These are phyloP conservation scores for Fraxinus xanthoxyloides DNA, from an alignment of 305 asterid species.

Conservation along the genomic window DNA sequence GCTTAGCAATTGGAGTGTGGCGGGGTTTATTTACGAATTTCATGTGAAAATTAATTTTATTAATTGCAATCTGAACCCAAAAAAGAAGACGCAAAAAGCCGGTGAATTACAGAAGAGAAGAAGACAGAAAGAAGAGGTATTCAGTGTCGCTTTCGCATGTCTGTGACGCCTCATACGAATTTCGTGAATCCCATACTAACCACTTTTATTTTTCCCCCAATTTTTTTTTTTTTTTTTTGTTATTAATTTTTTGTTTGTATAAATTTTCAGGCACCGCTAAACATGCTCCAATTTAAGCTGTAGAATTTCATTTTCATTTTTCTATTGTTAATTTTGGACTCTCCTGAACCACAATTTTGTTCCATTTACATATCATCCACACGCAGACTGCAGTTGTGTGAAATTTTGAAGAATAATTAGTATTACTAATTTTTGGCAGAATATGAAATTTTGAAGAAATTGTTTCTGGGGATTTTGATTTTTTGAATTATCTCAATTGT, in stretches of 20 bases:
- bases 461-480: constrained; percentile 4
- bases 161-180: constrained; percentile 50
- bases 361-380: background rate
- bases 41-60: background rate
- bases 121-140: background rate
- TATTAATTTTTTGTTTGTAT: background rate
- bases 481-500: background rate
- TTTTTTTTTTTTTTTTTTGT: background rate
- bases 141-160: constrained; percentile 28
- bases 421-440: background rate
- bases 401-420: background rate
- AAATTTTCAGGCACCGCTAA: constrained; percentile 21
- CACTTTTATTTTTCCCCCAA: constrained; percentile 12
- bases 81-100: background rate
- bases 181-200: constrained; percentile 59
- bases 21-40: background rate
- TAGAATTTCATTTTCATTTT: background rate
- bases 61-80: background rate
- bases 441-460: constrained; percentile 18
- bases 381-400: background rate
- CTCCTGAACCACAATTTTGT: constrained; percentile 29
- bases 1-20: background rate
- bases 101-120: background rate
- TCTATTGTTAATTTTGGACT: background rate
- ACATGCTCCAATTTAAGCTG: constrained; percentile 31